Conservation (phyloP, 78 protist genomes). For the Planoprotostelium fungivorum region DNA sequence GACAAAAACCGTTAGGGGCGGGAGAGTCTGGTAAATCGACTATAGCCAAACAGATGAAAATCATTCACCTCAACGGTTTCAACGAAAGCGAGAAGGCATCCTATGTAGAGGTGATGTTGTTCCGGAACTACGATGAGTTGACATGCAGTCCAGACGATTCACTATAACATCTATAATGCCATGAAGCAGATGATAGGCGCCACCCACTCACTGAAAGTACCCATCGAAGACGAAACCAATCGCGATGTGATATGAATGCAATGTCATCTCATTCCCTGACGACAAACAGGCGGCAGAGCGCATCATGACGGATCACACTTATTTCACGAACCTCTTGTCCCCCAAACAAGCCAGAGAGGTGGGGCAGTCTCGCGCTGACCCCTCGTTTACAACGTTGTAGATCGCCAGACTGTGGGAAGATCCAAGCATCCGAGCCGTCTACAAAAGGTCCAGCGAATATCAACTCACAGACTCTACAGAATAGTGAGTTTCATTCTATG, state of each 20-base stretch:
- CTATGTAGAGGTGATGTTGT: constrained; percentile 20
- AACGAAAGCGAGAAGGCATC: constrained; percentile 50
- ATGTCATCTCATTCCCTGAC: neutral
- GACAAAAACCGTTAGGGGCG: constrained; percentile 36
- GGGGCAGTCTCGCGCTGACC: neutral
- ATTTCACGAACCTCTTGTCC: constrained; percentile 35
- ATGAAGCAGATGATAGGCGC: constrained; percentile 62
- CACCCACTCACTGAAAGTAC: constrained; percentile 43
- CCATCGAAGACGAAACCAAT: constrained; percentile 27
- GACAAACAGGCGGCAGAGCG: constrained; percentile 54
- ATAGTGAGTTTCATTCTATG: constrained; percentile 47
- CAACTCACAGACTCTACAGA: constrained; percentile 86
- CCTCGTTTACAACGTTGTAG: neutral
- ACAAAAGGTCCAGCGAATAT: constrained; percentile 64
- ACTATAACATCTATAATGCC: constrained; percentile 46
- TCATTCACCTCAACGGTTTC: constrained; percentile 74
- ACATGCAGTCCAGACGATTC: constrained; percentile 10
- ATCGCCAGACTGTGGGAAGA: constrained; percentile 81
- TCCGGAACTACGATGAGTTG: neutral
- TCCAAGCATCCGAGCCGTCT: constrained; percentile 67
- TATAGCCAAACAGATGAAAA: constrained; percentile 84
- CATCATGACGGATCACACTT: constrained; percentile 36
- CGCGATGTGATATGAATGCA: neutral
- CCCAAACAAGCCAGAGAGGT: constrained; percentile 40
- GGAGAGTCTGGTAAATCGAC: constrained; percentile 88